Percentiles rank a stretch among this genome's conserved stretches.
phyloP scores from a whole-genome alignment of 805 yeast genomes.

The Kodamaea laetipori region DNA sequence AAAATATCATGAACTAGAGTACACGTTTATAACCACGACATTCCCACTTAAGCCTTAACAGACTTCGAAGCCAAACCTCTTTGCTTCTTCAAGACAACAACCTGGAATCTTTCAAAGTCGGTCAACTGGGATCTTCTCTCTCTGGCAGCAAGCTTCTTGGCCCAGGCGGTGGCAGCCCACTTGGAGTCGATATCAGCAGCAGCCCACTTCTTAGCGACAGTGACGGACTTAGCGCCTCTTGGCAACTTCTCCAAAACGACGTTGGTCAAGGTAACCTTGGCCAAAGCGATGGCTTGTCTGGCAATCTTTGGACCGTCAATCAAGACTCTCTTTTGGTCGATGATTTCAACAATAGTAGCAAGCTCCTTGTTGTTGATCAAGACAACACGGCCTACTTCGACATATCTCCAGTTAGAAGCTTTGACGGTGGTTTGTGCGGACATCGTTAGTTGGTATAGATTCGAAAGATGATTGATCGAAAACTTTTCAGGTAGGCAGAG shows the following conservation, averaged over 20 bases:
- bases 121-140: slow-evolving; percentile 89
- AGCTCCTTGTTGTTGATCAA: slow-evolving; percentile 82
- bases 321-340: slow-evolving; percentile 98
- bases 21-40: slow-evolving; percentile 8
- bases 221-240: slow-evolving; percentile 90
- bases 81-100: slow-evolving; percentile 95
- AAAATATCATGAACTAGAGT: slow-evolving; percentile 11
- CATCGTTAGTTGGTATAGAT: slow-evolving; percentile 21
- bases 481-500: slow-evolving; percentile 7
- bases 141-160: slow-evolving; percentile 96
- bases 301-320: slow-evolving; percentile 95
- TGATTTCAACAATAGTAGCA: slow-evolving; percentile 97
- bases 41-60: slow-evolving; percentile 71
- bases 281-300: slow-evolving; percentile 90
- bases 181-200: slow-evolving; percentile 84
- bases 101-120: slow-evolving; percentile 99
- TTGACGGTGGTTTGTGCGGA: slow-evolving; percentile 66
- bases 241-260: slow-evolving; percentile 81
- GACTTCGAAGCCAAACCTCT: slow-evolving; percentile 94
- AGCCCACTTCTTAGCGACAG: slow-evolving; percentile 90
- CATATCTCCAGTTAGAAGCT: slow-evolving; percentile 98
- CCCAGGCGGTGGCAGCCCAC: slow-evolving; percentile 96
- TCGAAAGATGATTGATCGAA: slow-evolving; percentile 1
- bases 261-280: slow-evolving; percentile 90
- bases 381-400: slow-evolving; percentile 99